Conservation (phyloP, 2,329 filamentous ascomycete species). For the Trichoderma sp. region DNA sequence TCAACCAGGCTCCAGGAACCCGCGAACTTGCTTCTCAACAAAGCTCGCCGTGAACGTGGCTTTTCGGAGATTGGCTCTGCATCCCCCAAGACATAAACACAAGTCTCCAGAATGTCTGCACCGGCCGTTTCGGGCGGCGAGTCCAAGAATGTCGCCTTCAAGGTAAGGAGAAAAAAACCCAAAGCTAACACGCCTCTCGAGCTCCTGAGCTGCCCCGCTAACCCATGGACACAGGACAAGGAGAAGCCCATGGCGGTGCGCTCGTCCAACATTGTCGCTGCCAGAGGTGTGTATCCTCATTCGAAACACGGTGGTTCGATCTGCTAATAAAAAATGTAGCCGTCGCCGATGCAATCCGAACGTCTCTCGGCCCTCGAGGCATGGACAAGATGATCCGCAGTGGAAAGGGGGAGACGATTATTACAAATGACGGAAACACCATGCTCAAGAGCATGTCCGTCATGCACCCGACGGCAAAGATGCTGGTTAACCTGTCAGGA, state of each 20-base stretch:
- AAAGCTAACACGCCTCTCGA: constrained; percentile 31
- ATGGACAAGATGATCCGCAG: constrained; percentile 99
- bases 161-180: constrained; percentile 43
- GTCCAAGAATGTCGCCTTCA: constrained; percentile 57
- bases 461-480: constrained; percentile 99
- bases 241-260: constrained; percentile 98
- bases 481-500: constrained; percentile 95
- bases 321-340: constrained; percentile 51
- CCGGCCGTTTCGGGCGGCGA: constrained; percentile 39
- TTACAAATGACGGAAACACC: constrained; percentile 99
- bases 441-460: constrained; percentile 99
- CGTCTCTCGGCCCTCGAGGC: constrained; percentile 90
- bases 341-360: constrained; percentile 96
- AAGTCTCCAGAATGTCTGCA: constrained; percentile 52
- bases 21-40: constrained; percentile 32
- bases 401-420: constrained; percentile 94
- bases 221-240: constrained; percentile 63
- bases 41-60: constrained; percentile 35
- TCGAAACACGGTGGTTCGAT: neutral
- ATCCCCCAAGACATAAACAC: constrained; percentile 24
- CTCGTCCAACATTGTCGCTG: constrained; percentile 94
- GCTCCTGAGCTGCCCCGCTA: constrained; percentile 42
- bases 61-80: constrained; percentile 29
- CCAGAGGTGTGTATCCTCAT: constrained; percentile 67
- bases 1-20: constrained; percentile 34